Conservation (phyloP, 129 eudicot species). For the Apium graveolens region DNA sequence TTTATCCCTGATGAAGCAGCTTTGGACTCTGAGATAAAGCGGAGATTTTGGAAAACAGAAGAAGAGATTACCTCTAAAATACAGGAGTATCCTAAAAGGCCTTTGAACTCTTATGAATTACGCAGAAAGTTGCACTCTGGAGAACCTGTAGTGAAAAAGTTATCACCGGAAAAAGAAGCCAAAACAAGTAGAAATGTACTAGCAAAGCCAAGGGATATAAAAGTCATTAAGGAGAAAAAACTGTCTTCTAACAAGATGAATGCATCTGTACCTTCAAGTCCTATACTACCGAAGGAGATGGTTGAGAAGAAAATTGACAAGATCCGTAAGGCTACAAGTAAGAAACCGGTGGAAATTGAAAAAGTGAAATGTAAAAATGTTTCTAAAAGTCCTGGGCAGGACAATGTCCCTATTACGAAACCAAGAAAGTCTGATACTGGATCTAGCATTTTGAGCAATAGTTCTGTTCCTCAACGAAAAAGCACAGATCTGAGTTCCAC, state of each 20-base stretch:
- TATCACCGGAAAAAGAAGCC: constrained; percentile 29
- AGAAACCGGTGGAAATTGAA: constrained; percentile 31
- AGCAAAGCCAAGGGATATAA: constrained; percentile 19
- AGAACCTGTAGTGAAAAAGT: constrained; percentile 28
- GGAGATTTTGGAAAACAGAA: constrained; percentile 14
- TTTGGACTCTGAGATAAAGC: constrained; percentile 4
- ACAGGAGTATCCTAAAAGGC: constrained; percentile 1
- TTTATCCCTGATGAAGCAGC: constrained; percentile 3
- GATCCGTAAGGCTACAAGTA: constrained; percentile 29
- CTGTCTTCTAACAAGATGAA: constrained; percentile 27
- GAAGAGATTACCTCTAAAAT: constrained; percentile 21
- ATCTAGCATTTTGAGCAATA: constrained; percentile 15
- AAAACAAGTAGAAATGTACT: constrained; percentile 6
- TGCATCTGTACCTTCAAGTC: constrained; percentile 24
- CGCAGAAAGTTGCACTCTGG: constrained; percentile 15
- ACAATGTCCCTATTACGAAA: constrained; percentile 13
- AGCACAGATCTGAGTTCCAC: constrained; percentile 18
- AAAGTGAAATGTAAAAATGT: constrained; percentile 30
- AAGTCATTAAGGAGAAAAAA: constrained; percentile 26
- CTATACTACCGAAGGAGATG: constrained; percentile 33
- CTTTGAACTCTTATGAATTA: constrained; percentile 9
- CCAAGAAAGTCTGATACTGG: constrained; percentile 16
- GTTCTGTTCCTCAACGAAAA: constrained; percentile 18
- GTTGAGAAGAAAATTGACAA: constrained; percentile 42
- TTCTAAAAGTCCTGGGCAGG: constrained; percentile 18